A percentile compares a stretch with the other conserved stretches of the same genome.
Conservation (phyloP, 23 red algal species). For the Cyanidioschyzon merolae region DNA sequence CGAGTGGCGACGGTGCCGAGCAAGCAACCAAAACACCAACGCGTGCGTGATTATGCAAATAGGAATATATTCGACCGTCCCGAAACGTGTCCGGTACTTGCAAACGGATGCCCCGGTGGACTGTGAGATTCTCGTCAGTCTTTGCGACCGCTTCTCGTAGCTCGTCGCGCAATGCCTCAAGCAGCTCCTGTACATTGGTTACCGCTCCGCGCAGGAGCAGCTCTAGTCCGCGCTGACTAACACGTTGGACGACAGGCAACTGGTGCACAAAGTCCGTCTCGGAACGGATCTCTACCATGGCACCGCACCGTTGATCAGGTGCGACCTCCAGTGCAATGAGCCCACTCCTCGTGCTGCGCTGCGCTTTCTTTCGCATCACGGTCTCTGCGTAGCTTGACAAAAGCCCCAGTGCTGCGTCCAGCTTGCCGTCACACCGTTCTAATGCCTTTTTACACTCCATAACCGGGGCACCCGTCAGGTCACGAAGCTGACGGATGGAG, state of each 20-base stretch:
- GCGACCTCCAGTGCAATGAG: not conserved
- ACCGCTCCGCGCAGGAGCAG: not conserved
- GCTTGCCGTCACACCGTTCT: not conserved
- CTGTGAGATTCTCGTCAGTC: not conserved
- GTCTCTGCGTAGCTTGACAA: not conserved
- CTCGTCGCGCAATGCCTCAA: not conserved
- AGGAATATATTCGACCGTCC: not conserved
- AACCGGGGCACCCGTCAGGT: constrained; percentile 6
- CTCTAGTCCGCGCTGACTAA: not conserved
- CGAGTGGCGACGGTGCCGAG: not conserved
- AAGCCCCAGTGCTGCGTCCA: not conserved
- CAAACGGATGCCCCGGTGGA: not conserved
- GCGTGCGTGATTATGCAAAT: constrained; percentile 1
- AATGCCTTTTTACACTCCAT: constrained; percentile 12
- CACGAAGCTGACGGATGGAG: not conserved
- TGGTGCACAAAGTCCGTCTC: constrained; percentile 20
- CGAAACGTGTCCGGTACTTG: not conserved
- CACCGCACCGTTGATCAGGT: not conserved
- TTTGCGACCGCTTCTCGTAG: not conserved
- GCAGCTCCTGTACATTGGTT: not conserved
- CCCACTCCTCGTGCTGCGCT: not conserved
- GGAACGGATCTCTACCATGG: not conserved
- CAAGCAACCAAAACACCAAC: not conserved
- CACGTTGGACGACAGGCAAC: not conserved
- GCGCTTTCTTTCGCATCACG: not conserved